These are phyloP conservation scores for Capniomyces stellatus DNA, from an alignment of 371 early-diverging fungal species.

Conservation along the genomic window DNA sequence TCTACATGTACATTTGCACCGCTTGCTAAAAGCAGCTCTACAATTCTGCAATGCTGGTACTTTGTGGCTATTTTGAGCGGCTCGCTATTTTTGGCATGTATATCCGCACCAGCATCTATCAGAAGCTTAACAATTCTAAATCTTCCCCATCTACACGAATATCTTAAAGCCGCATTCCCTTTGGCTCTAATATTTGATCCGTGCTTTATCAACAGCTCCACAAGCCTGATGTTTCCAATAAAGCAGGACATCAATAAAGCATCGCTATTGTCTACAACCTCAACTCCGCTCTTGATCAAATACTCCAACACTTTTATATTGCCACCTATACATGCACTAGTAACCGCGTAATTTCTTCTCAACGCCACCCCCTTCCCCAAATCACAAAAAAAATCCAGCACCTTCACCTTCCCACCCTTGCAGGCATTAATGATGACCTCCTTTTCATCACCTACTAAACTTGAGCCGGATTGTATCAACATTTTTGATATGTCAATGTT, in stretches of 20 bases:
- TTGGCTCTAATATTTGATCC: neutral
- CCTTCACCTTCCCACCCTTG: neutral
- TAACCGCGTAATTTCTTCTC: neutral
- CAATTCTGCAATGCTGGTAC: neutral
- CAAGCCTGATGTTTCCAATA: neutral
- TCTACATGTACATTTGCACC: neutral
- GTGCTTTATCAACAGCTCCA: neutral
- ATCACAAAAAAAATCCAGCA: too few relatives aligned
- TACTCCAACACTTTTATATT: neutral
- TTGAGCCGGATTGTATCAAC: neutral
- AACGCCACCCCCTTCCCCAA: too few relatives aligned
- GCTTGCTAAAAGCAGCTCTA: neutral
- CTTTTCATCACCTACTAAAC: neutral
- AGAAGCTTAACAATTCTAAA: slow-evolving; percentile 1
- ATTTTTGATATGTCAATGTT: neutral
- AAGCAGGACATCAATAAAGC: neutral
- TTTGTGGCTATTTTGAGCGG: neutral
- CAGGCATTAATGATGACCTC: neutral
- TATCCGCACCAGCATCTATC: slow-evolving; percentile 1
- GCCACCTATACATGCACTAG: neutral
- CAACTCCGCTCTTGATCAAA: neutral
- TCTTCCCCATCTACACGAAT: neutral
- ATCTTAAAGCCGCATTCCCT: neutral
- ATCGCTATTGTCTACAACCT: neutral
- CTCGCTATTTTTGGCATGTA: neutral